Evolutionary conservation across 2,329 filamentous ascomycete genomes (phyloP), one percentile per base, ranked within the genome.

Genomic region (Neurospora sp.): DNA sequence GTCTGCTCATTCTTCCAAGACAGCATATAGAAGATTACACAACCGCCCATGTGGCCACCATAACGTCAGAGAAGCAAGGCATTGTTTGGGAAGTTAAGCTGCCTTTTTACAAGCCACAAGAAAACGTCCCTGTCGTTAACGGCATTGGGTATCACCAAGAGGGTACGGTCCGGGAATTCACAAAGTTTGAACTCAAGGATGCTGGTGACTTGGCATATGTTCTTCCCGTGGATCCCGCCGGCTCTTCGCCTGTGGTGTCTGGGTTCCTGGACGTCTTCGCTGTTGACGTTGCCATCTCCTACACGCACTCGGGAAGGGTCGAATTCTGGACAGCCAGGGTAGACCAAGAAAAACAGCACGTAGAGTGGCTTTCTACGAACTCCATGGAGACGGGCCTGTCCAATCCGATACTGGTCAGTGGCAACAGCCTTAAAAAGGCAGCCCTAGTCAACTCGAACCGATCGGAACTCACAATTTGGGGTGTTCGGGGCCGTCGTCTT

Each of bases 381-480:
- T 89, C 87, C 0, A 90, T 96, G 72, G 91, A 96, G 73, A 97
- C 94, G 1, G 89, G 90, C 1, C 84, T 97, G 19, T 78, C 80
- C 0, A 86, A 91, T 37, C 91, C 92, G 33, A 89, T 92, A 0
- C 84, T 97, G 37, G 92, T 91, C 11, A 96, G 92, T 76, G 93
- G 92, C 15, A 96, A 92, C 74, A 94, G 91, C 8, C 90, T 94
- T 76, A 91, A 94, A 72, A 97, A 96, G 78, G 91, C 92, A 33
- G 93, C 93, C 4, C 81, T 97, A 23, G 92, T 96, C 40, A 91
- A 96, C 77, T 84, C 87, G 3, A 83, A 86, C 15, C 88, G 90
- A 72, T 93, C 90, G 0, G 88, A 89, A 52, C 81, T 97, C 67
- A 96, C 92, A 0, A 97, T 97, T 67, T 97, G 94, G 95, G 94